Evolutionary conservation across 2,329 filamentous ascomycete species (phyloP).

Genomic region (Harringtonia aguacate): DNA sequence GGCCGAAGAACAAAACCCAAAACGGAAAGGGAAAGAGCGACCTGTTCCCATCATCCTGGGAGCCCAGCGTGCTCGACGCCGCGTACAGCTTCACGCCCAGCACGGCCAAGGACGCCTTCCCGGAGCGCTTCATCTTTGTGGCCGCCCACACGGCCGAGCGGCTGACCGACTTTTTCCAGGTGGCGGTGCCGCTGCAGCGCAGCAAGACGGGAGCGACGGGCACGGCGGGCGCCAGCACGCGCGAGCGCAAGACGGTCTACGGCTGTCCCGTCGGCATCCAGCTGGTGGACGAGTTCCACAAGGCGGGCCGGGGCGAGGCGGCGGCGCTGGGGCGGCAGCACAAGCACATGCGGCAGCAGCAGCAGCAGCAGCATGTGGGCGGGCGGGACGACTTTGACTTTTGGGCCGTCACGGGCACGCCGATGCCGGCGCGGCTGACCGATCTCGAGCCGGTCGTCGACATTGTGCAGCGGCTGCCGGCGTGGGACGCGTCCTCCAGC

Average conservation of each 20-base stretch:
- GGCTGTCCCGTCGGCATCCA: slow-evolving; percentile 14
- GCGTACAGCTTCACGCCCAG: slow-evolving; percentile 7
- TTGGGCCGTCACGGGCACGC: slow-evolving; percentile 15
- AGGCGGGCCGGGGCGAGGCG: slow-evolving; percentile 6
- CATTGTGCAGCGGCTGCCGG: slow-evolving; percentile 11
- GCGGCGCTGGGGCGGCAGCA: slow-evolving; percentile 10
- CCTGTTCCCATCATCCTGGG: slow-evolving; percentile 7
- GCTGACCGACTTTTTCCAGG: slow-evolving; percentile 12
- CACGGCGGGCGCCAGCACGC: too few relatives aligned
- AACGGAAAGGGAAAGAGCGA: slow-evolving; percentile 8
- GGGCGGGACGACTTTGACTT: slow-evolving; percentile 10
- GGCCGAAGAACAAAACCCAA: slow-evolving; percentile 1
- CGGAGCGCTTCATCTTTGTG: slow-evolving; percentile 15
- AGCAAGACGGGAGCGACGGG: slow-evolving; percentile 4
- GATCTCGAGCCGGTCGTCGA: slow-evolving; percentile 10
- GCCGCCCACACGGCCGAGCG: slow-evolving; percentile 11
- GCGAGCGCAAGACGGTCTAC: slow-evolving; percentile 11
- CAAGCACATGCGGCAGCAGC: slow-evolving; percentile 8
- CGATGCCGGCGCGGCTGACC: slow-evolving; percentile 10
- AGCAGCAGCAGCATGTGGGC: slow-evolving; percentile 10
- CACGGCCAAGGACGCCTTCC: slow-evolving; percentile 10
- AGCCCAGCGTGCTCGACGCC: slow-evolving; percentile 5
- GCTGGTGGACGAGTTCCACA: slow-evolving; percentile 17
- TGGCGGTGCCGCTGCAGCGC: slow-evolving; percentile 8
- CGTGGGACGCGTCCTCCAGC: slow-evolving; percentile 8